These are phyloP conservation scores for Teratosphaeria nubilosa DNA, from an alignment of 2,329 filamentous ascomycete genomes.

Conservation along the genomic window DNA sequence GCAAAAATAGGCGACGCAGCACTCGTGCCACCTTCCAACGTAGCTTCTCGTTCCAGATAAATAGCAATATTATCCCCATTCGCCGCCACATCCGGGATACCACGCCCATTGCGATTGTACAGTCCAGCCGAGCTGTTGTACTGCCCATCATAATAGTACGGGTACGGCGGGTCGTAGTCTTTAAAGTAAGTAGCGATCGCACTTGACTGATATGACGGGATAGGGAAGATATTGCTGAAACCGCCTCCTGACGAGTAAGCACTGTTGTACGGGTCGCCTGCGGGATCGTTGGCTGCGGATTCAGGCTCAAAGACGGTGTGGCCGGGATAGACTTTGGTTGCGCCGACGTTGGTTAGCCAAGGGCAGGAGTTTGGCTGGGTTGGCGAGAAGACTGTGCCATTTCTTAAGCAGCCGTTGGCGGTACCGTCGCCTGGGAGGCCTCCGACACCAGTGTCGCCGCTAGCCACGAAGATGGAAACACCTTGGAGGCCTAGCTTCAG, in stretches of 20 bases:
- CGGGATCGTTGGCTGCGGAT: slow-evolving; percentile 6
- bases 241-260: slow-evolving; percentile 24
- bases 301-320: slow-evolving; percentile 15
- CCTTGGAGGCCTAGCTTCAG: slow-evolving; percentile 43
- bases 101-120: slow-evolving; percentile 22
- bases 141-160: slow-evolving; percentile 13
- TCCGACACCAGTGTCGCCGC: slow-evolving; percentile 37
- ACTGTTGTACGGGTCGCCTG: slow-evolving; percentile 7
- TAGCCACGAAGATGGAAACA: slow-evolving; percentile 39
- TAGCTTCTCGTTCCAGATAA: slow-evolving; percentile 29
- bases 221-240: slow-evolving; percentile 21
- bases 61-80: slow-evolving; percentile 33
- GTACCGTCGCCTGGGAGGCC: slow-evolving; percentile 8
- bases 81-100: slow-evolving; percentile 29
- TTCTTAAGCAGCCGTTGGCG: slow-evolving; percentile 20
- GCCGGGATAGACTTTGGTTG: slow-evolving; percentile 15
- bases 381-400: slow-evolving; percentile 17
- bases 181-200: slow-evolving; percentile 25
- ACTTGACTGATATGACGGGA: slow-evolving; percentile 21
- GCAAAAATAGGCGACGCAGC: slow-evolving; percentile 20
- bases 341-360: slow-evolving; percentile 20
- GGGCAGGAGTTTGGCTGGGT: slow-evolving; percentile 19
- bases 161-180: slow-evolving; percentile 13
- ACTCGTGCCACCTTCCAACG: slow-evolving; percentile 13
- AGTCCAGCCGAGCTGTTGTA: slow-evolving; percentile 15